Base-by-base conservation (phyloP, 371 early-diverging fungal species). In the Apophysomyces ossiformis region DNA sequence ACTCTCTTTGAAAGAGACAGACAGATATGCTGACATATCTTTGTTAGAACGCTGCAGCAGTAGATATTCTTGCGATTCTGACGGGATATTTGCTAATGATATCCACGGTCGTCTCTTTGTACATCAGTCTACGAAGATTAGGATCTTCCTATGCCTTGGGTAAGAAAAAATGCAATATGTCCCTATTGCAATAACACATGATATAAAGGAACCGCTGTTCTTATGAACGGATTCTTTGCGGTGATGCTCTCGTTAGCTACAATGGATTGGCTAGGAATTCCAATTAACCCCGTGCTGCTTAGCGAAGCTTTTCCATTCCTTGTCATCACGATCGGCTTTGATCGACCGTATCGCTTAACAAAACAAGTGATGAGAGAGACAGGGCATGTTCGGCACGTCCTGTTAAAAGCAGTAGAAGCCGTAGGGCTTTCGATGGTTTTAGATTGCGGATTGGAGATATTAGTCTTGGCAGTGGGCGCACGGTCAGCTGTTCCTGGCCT, bases 241-340 rank as follows among this genome's bases (percentile, higher is more conserved):
- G 90, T 97, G 62, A 85, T 94, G 75, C 86, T 90, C 60, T 90
- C 93, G 12, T 81, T 93, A 35, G 75, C 86, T 58, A 86, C 91
- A 1, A 85, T 90, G 37, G 85, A 87, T 69, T 69, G 84, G 21
- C 74, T 93, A 11, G 90, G 90, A 15, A 84, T 89, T 36, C 78
- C 85, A 41, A 85, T 93, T n/a, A 87, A 91, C 75, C 87, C 89
- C 5, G 86, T 90, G 36, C 85, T 91, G n/a, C 83, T 93, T 64
- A 85, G 91, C 62, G 95, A 96, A 74, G 94, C 95, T 16, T 88
- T 95, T 70, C 97, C 97, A 3, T 96, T 96, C 81, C 86, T 97
- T 58, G 90, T 93, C 45, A 91, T 95, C 60, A 94, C 94, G n/a
- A 89, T 96, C 45, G 96, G 96, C 0, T 96, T 96, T 67, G 96